Evolutionary conservation across 1,284 basidiomycete genomes (phyloP), one percentile per base, ranked within the genome.

Genomic region (Cystobasidium sp.): DNA sequence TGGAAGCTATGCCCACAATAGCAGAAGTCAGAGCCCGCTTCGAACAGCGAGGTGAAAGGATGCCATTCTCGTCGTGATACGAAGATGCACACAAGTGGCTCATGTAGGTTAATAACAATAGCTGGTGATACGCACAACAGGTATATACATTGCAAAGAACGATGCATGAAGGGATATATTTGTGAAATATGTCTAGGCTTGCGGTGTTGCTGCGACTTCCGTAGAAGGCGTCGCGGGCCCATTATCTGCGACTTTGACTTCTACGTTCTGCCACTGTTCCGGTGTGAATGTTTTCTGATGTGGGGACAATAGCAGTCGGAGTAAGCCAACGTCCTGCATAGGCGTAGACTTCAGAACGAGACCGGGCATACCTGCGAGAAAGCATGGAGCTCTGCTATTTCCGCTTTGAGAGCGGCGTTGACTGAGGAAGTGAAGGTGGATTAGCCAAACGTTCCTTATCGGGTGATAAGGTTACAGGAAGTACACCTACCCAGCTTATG

Each of bases 321-420:
- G 12, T 6, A 2, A 14, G 20, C 6, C 55, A 6, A 31, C 18
- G 18, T 39, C 37, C 7, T 8, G 20, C 37, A 41, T 2, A 31
- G 18, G 44, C 61, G 3, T 20, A 6, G 43, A 61, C 31, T 31
- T 31, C 31, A 5, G 5, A 31, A 31, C 22, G 49, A 47, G 41
- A 59, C 10, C 8, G 0, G 24, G 8, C 78, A 5, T 8, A 76
- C 77, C 69, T 83, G 83, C 0, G 82, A 82, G 72, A 84, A 84
- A 10, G 83, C 83, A 72, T 84, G 83, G 52, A 84, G 80, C 75
- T 83, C 79, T 1, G 82, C 83, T 46, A 84, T 84, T 75, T 84
- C 81, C 43, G 82, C 81, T 74, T 83, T 83, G 49, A 84, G 80
- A 43, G 80, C 78, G 12, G 83, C 83, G 74, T 84, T 84, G 68